Conservation (phyloP, 768 basidiomycete species). For the Lactarius hatsudake region DNA sequence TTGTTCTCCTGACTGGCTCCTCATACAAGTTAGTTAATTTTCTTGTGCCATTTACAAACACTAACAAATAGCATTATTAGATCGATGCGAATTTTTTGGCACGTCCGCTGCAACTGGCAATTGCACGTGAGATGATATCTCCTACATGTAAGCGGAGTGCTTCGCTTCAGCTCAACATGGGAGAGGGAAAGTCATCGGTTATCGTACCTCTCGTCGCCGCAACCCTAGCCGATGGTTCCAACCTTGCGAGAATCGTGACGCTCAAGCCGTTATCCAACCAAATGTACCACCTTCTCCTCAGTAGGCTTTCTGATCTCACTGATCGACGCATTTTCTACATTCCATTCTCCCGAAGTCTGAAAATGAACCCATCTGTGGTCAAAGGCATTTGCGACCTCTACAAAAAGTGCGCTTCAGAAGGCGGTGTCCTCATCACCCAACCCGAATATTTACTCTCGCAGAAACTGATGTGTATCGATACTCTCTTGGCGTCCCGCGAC, state of each 20-base stretch:
- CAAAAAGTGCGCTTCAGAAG: constrained; percentile 37
- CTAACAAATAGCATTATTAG: constrained; percentile 29
- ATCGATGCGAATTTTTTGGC: constrained; percentile 45
- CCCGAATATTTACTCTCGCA: constrained; percentile 55
- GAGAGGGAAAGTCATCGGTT: constrained; percentile 52
- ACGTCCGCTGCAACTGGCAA: constrained; percentile 41
- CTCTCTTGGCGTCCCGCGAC: constrained; percentile 8
- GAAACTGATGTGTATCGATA: constrained; percentile 46
- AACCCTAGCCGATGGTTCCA: constrained; percentile 41
- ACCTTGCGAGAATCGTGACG: constrained; percentile 47
- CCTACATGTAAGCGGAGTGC: constrained; percentile 41
- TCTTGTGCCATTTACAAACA: too few relatives aligned
- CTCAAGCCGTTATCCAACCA: constrained; percentile 45
- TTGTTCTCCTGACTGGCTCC: constrained; percentile 16
- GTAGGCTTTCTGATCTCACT: constrained; percentile 42
- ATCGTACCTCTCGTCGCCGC: constrained; percentile 48
- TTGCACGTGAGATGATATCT: constrained; percentile 47
- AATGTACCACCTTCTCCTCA: constrained; percentile 47
- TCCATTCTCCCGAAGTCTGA: constrained; percentile 46
- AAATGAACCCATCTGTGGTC: constrained; percentile 26
- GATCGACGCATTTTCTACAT: constrained; percentile 48
- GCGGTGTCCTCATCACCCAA: constrained; percentile 47
- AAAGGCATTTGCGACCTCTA: constrained; percentile 35
- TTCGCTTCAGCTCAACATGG: constrained; percentile 53
- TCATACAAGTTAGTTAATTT: constrained; percentile 11